These are phyloP conservation scores for Yamadazyma mexicana DNA, from an alignment of 1,139 yeast species.

Conservation along the genomic window DNA sequence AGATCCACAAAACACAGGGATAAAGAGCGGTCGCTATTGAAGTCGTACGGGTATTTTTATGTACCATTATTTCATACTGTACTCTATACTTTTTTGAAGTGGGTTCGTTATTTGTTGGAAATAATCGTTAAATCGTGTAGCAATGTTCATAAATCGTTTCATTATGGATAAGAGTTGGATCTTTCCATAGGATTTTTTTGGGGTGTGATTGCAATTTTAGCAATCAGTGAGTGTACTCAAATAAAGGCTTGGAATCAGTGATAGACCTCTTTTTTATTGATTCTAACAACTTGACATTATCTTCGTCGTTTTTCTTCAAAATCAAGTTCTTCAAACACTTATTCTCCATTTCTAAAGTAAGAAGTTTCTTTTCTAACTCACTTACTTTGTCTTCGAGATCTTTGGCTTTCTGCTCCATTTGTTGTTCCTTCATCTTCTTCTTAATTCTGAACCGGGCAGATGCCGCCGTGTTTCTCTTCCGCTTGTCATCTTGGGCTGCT, in stretches of 20 bases:
- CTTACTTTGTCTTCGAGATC: slow-evolving; percentile 63
- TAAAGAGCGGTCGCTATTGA: too few species aligned
- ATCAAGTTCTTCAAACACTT: slow-evolving; percentile 68
- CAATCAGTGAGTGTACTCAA: slow-evolving; percentile 29
- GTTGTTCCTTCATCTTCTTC: slow-evolving; percentile 81
- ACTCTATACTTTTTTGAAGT: background rate
- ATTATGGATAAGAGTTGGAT: slow-evolving; percentile 31
- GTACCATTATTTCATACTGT: too few species aligned
- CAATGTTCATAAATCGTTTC: slow-evolving; percentile 17
- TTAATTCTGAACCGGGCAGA: slow-evolving; percentile 78
- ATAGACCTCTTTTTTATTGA: slow-evolving; percentile 43
- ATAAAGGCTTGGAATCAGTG: slow-evolving; percentile 30
- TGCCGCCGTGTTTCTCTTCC: slow-evolving; percentile 79
- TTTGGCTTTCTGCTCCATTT: slow-evolving; percentile 68
- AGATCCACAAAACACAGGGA: too few species aligned
- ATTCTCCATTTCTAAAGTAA: slow-evolving; percentile 62
- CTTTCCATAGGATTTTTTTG: slow-evolving; percentile 34
- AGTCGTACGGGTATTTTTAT: too few species aligned
- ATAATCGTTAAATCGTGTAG: slow-evolving; percentile 11
- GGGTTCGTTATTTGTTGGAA: slow-evolving; percentile 15
- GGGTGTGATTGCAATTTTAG: slow-evolving; percentile 22
- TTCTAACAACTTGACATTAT: slow-evolving; percentile 41
- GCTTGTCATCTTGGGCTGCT: slow-evolving; percentile 44
- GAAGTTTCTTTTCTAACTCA: slow-evolving; percentile 57
- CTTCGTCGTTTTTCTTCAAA: slow-evolving; percentile 48